A percentile compares a stretch with the other conserved stretches of the same genome.
Evolutionary conservation across 768 basidiomycete species (phyloP).

Genomic region (Phylloporus rhodoxanthus): DNA sequence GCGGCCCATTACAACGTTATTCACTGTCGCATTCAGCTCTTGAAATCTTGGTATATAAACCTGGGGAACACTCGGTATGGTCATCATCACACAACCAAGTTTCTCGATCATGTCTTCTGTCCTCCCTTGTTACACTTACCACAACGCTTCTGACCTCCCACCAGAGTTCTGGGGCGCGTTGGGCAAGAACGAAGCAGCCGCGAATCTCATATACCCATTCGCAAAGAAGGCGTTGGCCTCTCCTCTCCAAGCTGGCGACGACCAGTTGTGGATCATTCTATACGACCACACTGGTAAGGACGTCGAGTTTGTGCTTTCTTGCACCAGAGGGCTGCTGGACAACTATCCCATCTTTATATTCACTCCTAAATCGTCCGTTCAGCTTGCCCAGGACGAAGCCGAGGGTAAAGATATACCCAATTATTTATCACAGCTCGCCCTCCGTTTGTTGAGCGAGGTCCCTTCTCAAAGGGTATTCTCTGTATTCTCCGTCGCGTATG

Average conservation of each 20-base stretch:
- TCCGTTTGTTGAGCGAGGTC: slow-evolving; percentile 33
- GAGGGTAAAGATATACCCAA: slow-evolving; percentile 28
- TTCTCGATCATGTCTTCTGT: slow-evolving; percentile 20
- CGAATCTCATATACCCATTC: slow-evolving; percentile 40
- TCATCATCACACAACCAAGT: slow-evolving; percentile 11
- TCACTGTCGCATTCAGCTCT: not conserved
- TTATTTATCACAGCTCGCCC: slow-evolving; percentile 40
- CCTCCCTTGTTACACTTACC: slow-evolving; percentile 4
- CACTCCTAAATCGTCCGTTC: slow-evolving; percentile 37
- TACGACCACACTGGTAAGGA: slow-evolving; percentile 8
- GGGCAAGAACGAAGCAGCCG: slow-evolving; percentile 25
- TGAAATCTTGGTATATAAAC: slow-evolving; percentile 5
- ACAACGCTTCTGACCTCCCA: slow-evolving; percentile 14
- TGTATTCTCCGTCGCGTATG: slow-evolving; percentile 49
- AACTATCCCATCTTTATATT: slow-evolving; percentile 65
- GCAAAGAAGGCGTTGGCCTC: slow-evolving; percentile 26
- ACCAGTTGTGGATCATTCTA: slow-evolving; percentile 31
- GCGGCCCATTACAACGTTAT: not conserved
- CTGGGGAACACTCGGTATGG: not conserved
- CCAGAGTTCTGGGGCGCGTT: slow-evolving; percentile 28
- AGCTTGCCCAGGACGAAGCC: slow-evolving; percentile 25
- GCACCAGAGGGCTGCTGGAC: slow-evolving; percentile 50
- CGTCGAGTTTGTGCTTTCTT: slow-evolving; percentile 47
- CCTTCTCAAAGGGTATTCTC: slow-evolving; percentile 50
- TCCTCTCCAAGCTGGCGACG: not conserved